Conservation (phyloP, 352 stramenopile species). For the Globisporangium cederbergense region DNA sequence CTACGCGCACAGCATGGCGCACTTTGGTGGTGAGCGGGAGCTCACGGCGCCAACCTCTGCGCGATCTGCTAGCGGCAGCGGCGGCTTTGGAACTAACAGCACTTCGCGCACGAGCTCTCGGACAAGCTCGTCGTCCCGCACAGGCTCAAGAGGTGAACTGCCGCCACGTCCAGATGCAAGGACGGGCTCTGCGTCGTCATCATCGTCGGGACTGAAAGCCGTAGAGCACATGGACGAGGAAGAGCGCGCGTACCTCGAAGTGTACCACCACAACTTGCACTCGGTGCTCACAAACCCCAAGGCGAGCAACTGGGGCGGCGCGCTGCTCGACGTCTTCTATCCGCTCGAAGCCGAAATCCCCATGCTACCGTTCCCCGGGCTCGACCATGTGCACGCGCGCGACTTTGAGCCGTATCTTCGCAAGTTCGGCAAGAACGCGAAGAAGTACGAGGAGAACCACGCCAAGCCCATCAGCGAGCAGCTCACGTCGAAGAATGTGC, state of each 20-base stretch:
- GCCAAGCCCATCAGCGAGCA: slow-evolving; percentile 72
- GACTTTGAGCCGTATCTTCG: slow-evolving; percentile 82
- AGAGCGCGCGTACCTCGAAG: slow-evolving; percentile 56
- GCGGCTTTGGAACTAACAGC: slow-evolving; percentile 6
- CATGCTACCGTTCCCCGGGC: slow-evolving; percentile 61
- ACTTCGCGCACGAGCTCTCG: slow-evolving; percentile 33
- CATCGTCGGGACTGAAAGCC: slow-evolving; percentile 20
- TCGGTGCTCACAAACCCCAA: slow-evolving; percentile 83
- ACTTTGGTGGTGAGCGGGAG: slow-evolving; percentile 18
- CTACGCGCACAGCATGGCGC: slow-evolving; percentile 17
- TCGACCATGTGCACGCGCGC: slow-evolving; percentile 49
- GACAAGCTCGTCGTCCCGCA: slow-evolving; percentile 28
- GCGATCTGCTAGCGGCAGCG: slow-evolving; percentile 17
- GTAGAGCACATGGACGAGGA: slow-evolving; percentile 47
- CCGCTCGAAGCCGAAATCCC: slow-evolving; percentile 67
- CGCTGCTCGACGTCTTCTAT: slow-evolving; percentile 72
- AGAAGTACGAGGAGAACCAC: slow-evolving; percentile 77
- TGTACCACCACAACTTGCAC: slow-evolving; percentile 82
- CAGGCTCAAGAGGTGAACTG: slow-evolving; percentile 16
- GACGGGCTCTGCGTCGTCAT: not conserved
- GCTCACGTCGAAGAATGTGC: slow-evolving; percentile 80
- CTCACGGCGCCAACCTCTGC: slow-evolving; percentile 28
- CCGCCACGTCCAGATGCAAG: slow-evolving; percentile 7
- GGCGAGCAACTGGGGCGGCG: slow-evolving; percentile 62
- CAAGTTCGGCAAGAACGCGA: slow-evolving; percentile 59